Conservation (phyloP, 2,329 filamentous ascomycete genomes). For the Ascochyta koolunga region DNA sequence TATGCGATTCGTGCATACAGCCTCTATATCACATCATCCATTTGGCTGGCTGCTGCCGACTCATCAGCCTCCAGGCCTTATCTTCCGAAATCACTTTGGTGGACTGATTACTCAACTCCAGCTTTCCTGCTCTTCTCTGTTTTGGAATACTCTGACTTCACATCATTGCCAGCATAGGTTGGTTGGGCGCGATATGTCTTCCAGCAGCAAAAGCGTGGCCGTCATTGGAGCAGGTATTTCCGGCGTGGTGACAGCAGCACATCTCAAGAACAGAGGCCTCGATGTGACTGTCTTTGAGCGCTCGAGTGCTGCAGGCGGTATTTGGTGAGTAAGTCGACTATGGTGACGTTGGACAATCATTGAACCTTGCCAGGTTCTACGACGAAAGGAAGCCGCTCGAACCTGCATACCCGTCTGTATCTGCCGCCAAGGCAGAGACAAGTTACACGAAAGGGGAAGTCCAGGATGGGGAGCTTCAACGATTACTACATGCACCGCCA, state of each 20-base stretch:
- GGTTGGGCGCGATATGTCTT: conserved; percentile 13
- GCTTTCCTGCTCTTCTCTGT: background rate
- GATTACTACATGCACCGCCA: conserved; percentile 56
- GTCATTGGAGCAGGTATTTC: conserved; percentile 48
- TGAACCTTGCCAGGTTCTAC: conserved; percentile 49
- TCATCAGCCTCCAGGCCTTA: background rate
- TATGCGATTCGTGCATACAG: background rate
- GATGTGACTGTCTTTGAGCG: conserved; percentile 63
- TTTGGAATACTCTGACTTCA: too few relatives aligned
- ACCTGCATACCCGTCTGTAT: conserved; percentile 52
- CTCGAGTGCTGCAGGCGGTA: conserved; percentile 58
- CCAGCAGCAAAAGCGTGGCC: conserved; percentile 32
- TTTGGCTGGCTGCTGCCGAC: background rate
- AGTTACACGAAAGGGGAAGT: conserved; percentile 23
- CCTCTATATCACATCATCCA: background rate
- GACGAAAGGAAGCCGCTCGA: conserved; percentile 58
- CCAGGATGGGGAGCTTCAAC: conserved; percentile 17
- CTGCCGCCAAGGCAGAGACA: conserved; percentile 26
- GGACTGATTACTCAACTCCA: background rate
- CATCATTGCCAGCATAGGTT: background rate
- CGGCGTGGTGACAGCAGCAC: conserved; percentile 44
- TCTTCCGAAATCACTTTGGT: background rate
- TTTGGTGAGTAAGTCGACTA: conserved; percentile 54
- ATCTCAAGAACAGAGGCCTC: conserved; percentile 42
- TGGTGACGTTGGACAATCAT: background rate